phyloP scores from a whole-genome alignment of 1,284 basidiomycete species.

The Ceratobasidium sp. region DNA sequence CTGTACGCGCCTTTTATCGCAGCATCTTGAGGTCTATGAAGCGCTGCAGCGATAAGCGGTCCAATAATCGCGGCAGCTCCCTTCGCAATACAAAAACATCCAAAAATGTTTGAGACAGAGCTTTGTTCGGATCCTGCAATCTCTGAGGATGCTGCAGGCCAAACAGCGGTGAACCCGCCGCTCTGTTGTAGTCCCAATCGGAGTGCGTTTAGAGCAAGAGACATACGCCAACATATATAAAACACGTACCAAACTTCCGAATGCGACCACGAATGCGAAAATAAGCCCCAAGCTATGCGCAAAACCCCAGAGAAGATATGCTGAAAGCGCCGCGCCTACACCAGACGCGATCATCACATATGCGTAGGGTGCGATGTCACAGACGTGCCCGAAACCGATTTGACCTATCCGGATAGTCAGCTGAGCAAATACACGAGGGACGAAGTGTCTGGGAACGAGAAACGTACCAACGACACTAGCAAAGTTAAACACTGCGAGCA shows the following conservation, averaged over 20 bases:
- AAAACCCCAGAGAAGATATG: conserved; percentile 44
- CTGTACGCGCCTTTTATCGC: conserved; percentile 26
- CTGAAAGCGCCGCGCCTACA: conserved; percentile 35
- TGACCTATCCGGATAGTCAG: conserved; percentile 25
- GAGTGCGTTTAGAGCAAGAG: not conserved
- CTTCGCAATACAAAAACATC: conserved; percentile 30
- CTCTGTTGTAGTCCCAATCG: conserved; percentile 9
- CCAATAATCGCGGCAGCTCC: conserved; percentile 28
- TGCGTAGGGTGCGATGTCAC: conserved; percentile 40
- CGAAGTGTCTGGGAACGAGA: not conserved
- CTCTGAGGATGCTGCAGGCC: conserved; percentile 31
- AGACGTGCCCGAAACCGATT: conserved; percentile 44
- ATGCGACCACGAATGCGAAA: conserved; percentile 42
- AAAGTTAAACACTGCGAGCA: conserved; percentile 45
- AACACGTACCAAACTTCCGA: conserved; percentile 35
- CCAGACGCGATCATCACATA: conserved; percentile 41
- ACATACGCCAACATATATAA: not conserved
- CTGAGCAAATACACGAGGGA: not conserved
- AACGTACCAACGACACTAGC: conserved; percentile 33
- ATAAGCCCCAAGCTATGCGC: conserved; percentile 36
- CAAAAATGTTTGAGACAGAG: conserved; percentile 23
- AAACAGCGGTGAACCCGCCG: conserved; percentile 40
- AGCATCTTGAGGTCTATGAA: conserved; percentile 23
- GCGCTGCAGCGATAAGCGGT: conserved; percentile 19
- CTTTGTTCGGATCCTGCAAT: conserved; percentile 40